phyloP scores from a whole-genome alignment of 768 basidiomycete genomes.

The Glaciozyma martinii region DNA sequence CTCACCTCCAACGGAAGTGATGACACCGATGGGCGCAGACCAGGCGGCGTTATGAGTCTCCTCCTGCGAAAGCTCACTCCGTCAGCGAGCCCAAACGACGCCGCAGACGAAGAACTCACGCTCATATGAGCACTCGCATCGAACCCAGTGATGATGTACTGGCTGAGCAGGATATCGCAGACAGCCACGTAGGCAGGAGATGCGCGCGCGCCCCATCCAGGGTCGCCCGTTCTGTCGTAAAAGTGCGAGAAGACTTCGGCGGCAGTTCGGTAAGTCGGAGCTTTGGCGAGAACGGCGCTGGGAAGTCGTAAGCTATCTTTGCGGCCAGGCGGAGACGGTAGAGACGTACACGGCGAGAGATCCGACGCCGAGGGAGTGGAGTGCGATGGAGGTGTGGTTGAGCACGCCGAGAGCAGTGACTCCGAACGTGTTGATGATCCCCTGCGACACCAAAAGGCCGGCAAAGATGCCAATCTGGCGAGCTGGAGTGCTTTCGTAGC shows the following conservation, averaged over 20 bases:
- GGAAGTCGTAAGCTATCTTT: too few species aligned
- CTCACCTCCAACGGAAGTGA: constrained; percentile 54
- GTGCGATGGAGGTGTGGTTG: constrained; percentile 64
- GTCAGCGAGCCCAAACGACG: background rate
- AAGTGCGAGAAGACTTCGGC: constrained; percentile 63
- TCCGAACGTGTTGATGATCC: constrained; percentile 66
- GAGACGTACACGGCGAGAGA: constrained; percentile 47
- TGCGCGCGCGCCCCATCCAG: constrained; percentile 56
- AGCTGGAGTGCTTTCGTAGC: constrained; percentile 52
- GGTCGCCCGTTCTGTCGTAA: constrained; percentile 57
- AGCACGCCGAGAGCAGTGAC: constrained; percentile 52
- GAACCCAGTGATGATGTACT: constrained; percentile 68
- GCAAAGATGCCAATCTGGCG: constrained; percentile 63
- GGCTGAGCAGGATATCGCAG: constrained; percentile 61
- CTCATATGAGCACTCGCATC: constrained; percentile 62
- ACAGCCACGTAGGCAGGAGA: constrained; percentile 61
- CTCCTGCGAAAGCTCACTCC: constrained; percentile 57
- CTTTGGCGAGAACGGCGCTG: constrained; percentile 56
- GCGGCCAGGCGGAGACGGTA: too few species aligned
- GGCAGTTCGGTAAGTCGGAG: constrained; percentile 59
- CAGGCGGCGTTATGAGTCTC: constrained; percentile 58
- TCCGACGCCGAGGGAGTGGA: constrained; percentile 65
- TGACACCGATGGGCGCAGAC: constrained; percentile 41
- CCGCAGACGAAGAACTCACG: constrained; percentile 28
- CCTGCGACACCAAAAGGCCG: constrained; percentile 59